These are phyloP conservation scores for Phytophthora pistaciae DNA, from an alignment of 352 stramenopile genomes.

Conservation along the genomic window DNA sequence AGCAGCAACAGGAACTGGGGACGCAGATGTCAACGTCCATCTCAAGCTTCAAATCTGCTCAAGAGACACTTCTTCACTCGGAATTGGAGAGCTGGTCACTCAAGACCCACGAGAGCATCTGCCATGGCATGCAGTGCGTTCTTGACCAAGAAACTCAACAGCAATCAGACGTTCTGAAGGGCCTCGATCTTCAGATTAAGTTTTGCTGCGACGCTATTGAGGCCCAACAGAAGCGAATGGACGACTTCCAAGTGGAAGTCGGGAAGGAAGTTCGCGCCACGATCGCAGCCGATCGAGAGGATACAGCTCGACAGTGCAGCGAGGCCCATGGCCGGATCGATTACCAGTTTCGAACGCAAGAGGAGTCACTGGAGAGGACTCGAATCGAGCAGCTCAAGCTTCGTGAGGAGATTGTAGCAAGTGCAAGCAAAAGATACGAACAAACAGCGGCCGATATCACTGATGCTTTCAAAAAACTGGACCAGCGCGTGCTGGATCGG, in stretches of 20 bases:
- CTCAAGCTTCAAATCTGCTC: conserved; percentile 14
- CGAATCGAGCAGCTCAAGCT: conserved; percentile 22
- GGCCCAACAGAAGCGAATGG: conserved; percentile 20
- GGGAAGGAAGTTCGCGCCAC: conserved; percentile 16
- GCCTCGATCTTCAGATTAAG: conserved; percentile 21
- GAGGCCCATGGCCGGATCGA: conserved; percentile 39
- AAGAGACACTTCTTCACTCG: conserved; percentile 27
- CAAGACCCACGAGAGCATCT: conserved; percentile 17
- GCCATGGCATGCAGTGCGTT: conserved; percentile 2
- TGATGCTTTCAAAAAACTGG: conserved; percentile 22
- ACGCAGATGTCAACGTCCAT: conserved; percentile 14
- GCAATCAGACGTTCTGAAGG: conserved; percentile 13
- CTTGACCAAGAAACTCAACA: conserved; percentile 20
- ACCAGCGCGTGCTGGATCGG: conserved; percentile 29
- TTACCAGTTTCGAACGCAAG: conserved; percentile 37
- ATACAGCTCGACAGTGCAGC: conserved; percentile 34
- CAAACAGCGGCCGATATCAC: conserved; percentile 15
- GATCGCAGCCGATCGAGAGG: conserved; percentile 28
- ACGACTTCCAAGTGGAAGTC: conserved; percentile 15
- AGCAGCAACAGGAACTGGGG: conserved; percentile 37
- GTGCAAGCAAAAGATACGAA: neutral
- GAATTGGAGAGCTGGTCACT: conserved; percentile 25
- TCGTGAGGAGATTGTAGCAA: conserved; percentile 18
- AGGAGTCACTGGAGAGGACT: conserved; percentile 33
- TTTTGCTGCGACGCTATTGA: conserved; percentile 22